Evolutionary conservation across 768 basidiomycete species (phyloP).

Genomic region (Xanthoconium stramineum): DNA sequence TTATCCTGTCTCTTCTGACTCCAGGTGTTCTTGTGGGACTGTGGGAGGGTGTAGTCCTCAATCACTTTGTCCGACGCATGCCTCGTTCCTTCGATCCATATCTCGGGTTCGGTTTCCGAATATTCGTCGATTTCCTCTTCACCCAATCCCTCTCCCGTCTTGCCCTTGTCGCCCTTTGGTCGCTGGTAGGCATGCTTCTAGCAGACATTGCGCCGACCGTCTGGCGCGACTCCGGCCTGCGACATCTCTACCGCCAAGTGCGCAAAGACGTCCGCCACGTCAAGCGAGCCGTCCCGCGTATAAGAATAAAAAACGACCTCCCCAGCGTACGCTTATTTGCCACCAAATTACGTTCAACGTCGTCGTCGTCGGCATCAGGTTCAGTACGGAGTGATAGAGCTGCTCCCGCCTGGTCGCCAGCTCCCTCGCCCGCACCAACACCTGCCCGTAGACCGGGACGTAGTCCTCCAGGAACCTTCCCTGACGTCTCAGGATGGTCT

Average conservation of each 20-base stretch:
- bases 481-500: conserved; percentile 30
- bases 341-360: conserved; percentile 13
- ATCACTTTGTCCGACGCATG: conserved; percentile 67
- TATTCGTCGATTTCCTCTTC: conserved; percentile 68
- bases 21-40: conserved; percentile 66
- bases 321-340: conserved; percentile 27
- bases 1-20: conserved; percentile 16
- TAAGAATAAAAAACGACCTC: conserved; percentile 31
- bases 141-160: conserved; percentile 52
- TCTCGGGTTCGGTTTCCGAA: conserved; percentile 62
- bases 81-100: conserved; percentile 68
- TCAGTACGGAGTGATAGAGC: conserved; percentile 33
- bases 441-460: conserved; percentile 22
- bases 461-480: conserved; percentile 29
- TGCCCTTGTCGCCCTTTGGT: conserved; percentile 50
- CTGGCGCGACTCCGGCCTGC: conserved; percentile 42
- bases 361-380: conserved; percentile 17
- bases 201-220: conserved; percentile 49
- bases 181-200: conserved; percentile 49
- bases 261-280: conserved; percentile 33
- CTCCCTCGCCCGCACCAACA: conserved; percentile 14
- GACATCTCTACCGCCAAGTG: conserved; percentile 35
- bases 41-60: conserved; percentile 75
- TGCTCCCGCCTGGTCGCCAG: conserved; percentile 24
- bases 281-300: conserved; percentile 29